Base-by-base conservation (phyloP, 1,139 yeast species). In the Magnusiomyces clavatus region DNA sequence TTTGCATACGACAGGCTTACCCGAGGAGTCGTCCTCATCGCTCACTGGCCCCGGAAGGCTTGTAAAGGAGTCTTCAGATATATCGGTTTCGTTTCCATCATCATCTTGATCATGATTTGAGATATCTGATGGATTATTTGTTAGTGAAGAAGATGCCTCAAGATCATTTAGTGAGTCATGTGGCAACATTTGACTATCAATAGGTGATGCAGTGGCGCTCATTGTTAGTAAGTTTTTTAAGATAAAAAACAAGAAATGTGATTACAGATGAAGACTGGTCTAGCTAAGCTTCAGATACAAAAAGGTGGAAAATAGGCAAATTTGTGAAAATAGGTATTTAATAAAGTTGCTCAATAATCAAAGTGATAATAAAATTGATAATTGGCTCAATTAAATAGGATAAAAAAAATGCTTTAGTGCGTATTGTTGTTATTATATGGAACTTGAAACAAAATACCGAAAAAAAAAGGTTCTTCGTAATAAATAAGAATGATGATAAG, bases 1-100 rank as follows among this genome's bases (percentile, higher is more conserved):
- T 24, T 63, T 60, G 54, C 78, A 74, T 8, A 57, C 48, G 40
- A 56, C 41, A 13, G 55, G 53, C 31, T 54, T 50, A 24, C 49
- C 24, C n/a, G 51, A 29, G 13, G 50, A 47, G 43, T 53, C 56
- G 38, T 50, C 51, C 34, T 45, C 50, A 29, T 48, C 44, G 42
- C 51, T 29, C 5, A 43, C 24, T n/a, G 50, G 42, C n/a, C 52
- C 51, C 42, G 56, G 56, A 49, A 53, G 35, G 16, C 49, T 43
- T n/a, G 51, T 40, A 41, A 44, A 53, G 14, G 54, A 50, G 46
- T 53, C 56, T 40, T 49, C 51, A 17, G 54, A 51, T 14, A 53
- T 53, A 34, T 51, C 54, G 4, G 52, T 49, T 11, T 47, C 17
- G 24, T 46, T 43, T 4, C 19, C 45, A 14, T 48, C 51, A 13